Evolutionary conservation across 257 asterid species (phyloP), one percentile per base, ranked within the genome.

Genomic region (Linaria vulgaris): DNA sequence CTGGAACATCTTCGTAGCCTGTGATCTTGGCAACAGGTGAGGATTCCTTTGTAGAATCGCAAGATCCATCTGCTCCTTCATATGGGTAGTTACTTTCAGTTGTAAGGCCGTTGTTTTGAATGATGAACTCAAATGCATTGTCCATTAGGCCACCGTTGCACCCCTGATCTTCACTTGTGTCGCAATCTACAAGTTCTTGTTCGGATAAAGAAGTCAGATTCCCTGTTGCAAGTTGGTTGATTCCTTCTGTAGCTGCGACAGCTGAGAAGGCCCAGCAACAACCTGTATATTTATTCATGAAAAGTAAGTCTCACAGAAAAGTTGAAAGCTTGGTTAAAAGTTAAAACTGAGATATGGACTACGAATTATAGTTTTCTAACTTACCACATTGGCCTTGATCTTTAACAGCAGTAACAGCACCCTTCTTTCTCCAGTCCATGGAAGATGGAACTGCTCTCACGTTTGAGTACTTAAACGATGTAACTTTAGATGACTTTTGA

Each of bases 361-460:
- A 34, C 5, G 6, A 11, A 3, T 34, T 2, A 27, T 27, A 2
- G 5, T 34, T 34, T 34, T 34, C 9, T 3, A 7, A 7, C 41
- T 68, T 60, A 68, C 80, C 83, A 12, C 80, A 74, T 17, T 53
- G 41, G n/a, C 72, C 75, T 65, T 78, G 77, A 30, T 61, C 69
- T 66, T 78, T 70, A 9, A 74, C 67, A 21, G 44, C 57, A 48
- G 82, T 77, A 45, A 72, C 82, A 21, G 71, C 82, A 30, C 84
- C 84, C 21, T 72, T 60, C 43, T 69, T 61, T 62, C 72, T 68
- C 83, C 79, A 74, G 31, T 78, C 83, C 61, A 62, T 55, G 64
- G 59, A 45, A 0, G 44, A 6, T 9, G 75, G 70, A 44, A 67
- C 50, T 6, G 64, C 58, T 11, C 46, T 59, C 23, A 67, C 62